These are phyloP conservation scores for Piromyces finnis DNA, from an alignment of 192 early-diverging fungal genomes.

Conservation along the genomic window DNA sequence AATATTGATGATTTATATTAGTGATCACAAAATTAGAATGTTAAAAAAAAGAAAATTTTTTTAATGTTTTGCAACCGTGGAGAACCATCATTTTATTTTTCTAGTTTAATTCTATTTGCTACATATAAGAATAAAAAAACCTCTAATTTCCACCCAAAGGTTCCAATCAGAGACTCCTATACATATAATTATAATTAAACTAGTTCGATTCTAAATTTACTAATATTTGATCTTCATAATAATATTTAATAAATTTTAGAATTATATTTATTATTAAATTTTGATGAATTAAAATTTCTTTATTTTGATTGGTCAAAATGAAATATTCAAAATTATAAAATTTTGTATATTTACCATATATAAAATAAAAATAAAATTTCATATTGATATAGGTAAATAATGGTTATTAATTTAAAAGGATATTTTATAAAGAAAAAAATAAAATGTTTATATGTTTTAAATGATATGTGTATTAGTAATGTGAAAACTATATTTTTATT, in stretches of 20 bases:
- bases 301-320: background rate
- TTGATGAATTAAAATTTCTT: background rate
- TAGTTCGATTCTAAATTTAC: background rate
- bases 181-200: background rate
- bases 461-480: too few species aligned
- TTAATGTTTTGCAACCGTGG: background rate
- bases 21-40: background rate
- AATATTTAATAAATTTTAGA: background rate
- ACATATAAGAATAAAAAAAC: background rate
- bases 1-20: background rate
- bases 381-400: too few species aligned
- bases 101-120: background rate
- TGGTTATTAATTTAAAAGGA: too few species aligned
- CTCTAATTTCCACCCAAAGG: background rate
- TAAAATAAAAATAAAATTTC: too few species aligned
- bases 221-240: background rate
- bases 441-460: too few species aligned
- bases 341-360: too few species aligned
- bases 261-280: background rate
- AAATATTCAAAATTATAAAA: too few species aligned
- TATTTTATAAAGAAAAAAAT: too few species aligned
- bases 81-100: background rate
- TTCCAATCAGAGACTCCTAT: background rate
- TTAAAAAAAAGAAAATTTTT: background rate
- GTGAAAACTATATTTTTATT: too few species aligned